Evolutionary conservation across 257 asterid genomes (phyloP), one percentile per base, ranked within the genome.

Genomic region (Craterostigma plantagineum): DNA sequence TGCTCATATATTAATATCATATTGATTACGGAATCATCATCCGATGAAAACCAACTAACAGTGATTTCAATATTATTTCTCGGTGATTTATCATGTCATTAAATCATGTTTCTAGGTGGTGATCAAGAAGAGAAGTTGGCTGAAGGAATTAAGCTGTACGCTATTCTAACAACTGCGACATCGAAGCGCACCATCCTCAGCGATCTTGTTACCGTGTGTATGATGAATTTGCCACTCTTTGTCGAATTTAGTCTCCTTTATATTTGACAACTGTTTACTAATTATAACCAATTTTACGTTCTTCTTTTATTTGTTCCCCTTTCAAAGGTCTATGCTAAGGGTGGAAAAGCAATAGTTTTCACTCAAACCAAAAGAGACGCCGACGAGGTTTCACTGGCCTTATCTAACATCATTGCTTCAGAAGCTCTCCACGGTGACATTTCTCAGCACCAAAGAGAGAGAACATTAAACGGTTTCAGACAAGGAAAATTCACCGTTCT

Each of bases 341-440:
- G 96, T 39, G 96, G 96, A 47, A 85, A 85, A 60, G 56, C 94
- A 18, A 85, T 85, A 62, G 92, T 85, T 47, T 85, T 85, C 57
- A 85, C 96, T 30, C 90, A 68, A 64, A 85, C 96, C 46, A 85
- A 85, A 55, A 81, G 79, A 51, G 96, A 81, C 60, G 96, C 96
- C n/a, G 96, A 85, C 58, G 96, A 85, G 67, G 92, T 85, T 37
- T 85, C 94, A 13, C 16, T 69, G 59, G 75, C 63, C 44, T 60
- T 85, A 48, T 64, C 92, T 34, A 85, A 61, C 50, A 81, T 75
- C 64, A 81, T 85, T 51, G 68, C 94, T 30, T 81, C 92, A 42
- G 96, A 81, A 68, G 96, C 96, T n/a, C 70, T 85, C 56, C 96
- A 85, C 34, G 94, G 96, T 0, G 96, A 85, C 66, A 85, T 85